Base-by-base conservation (phyloP, 1,284 basidiomycete species). In the Cryptococcus neoformans region DNA sequence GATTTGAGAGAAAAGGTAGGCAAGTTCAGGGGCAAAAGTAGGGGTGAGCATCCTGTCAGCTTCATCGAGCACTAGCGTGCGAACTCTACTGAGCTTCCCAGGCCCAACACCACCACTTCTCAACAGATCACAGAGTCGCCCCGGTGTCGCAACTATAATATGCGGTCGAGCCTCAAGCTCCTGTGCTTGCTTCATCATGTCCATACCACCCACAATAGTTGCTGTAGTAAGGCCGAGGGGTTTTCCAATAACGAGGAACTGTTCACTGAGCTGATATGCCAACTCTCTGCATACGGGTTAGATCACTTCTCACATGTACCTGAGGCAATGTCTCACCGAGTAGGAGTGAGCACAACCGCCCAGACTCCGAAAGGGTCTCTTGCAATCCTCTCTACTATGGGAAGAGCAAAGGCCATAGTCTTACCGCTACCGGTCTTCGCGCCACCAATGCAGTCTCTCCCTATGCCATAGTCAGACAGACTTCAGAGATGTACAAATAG, bases 391-490 rank as follows among this genome's bases (percentile, higher is more conserved):
- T 99, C 93, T 6, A 99, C 81, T 52, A 98, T 96, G 1, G 96
- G 96, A 9, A 99, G 79, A 1, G 95, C 92, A 67, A 99, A 99
- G 0, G 96, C 94, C 56, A 99, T 87, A 0, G 96, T 99, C 80
- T 99, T 99, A 68, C 95, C 95, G 8, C 90, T 94, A 59, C 95
- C 96, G 0, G 95, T 99, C 80, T 98, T 95, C 1, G 96, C 94
- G 62, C 96, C 94, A 37, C 96, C 96, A 62, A 97, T 91, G 72
- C 91, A 94, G 77, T 99, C 95, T 68, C 86, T 84, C 57, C 87
- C 91, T 89, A 82, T 51, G 51, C 51, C 21, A 50, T 16, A 28
- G 38, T 62, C 49, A 46, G 57, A 3, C 36, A 7, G 56, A 51
- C 17, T 14, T 12, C 38, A 14, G 37, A 42, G 42, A 16, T 36